Base-by-base conservation (phyloP, 1,284 basidiomycete species). In the Chalciporus piperatoides region DNA sequence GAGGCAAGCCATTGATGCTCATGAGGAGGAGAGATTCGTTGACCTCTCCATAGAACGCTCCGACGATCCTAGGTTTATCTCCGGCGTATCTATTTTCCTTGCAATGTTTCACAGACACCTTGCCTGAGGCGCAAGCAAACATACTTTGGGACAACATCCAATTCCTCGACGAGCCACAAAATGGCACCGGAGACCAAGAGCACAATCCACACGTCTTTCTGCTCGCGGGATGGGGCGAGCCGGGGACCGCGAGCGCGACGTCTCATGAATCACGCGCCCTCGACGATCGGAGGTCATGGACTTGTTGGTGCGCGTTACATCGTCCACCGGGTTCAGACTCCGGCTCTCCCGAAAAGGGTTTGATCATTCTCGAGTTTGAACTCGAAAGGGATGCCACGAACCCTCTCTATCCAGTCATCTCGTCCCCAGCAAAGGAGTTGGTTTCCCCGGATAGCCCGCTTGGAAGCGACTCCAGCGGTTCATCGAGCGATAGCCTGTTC, bases 231-330 rank as follows among this genome's bases (percentile, higher is more conserved):
- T 88, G 76, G 70, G 83, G 86, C 14, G 82, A 84, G 53, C 83
- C 84, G 0, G 81, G 79, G 0, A 75, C 72, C 0, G 81, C 79
- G 0, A 75, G 72, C 23, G 75, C 70, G 2, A 50, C 64, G 2
- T 56, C 65, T 1, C 70, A 68, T 25, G 69, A 71, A 24, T 59
- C 62, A 3, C 69, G 73, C 17, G 68, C 68, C 15, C 59, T 66
- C 11, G 12, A 32, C 11, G 25, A 33, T 37, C 73, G 77, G 38
- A 72, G 74, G 14, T 69, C 72, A n/a, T 94, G 91, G 91, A 82
- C 81, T 0, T 90, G 87, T 57, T 93, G 90, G 88, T 91, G 89
- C 57, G 90, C 89, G 0, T 79, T 86, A 0, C 90, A 93, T 66
- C 75, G 85, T 9, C 82, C 81, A n/a, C 39, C 21, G 14, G 28